phyloP scores from a whole-genome alignment of 2,329 filamentous ascomycete species.

The Coleophoma crateriformis region DNA sequence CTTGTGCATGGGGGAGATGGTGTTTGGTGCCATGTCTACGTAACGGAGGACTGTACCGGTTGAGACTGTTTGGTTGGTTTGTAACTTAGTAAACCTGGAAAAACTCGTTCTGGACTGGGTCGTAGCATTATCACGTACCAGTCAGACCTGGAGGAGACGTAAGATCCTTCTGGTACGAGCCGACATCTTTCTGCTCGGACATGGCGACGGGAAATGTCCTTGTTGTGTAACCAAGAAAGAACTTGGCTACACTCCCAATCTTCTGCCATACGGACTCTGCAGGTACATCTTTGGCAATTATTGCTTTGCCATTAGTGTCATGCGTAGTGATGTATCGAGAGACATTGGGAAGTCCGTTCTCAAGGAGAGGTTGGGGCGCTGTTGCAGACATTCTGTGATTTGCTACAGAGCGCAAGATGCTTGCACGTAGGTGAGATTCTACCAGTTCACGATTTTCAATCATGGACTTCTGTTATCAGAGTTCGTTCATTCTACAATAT shows the following conservation, averaged over 20 bases:
- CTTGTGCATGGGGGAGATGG: slow-evolving; percentile 33
- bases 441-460: too few species aligned
- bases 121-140: slow-evolving; percentile 1
- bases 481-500: too few species aligned
- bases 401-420: too few species aligned
- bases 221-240: slow-evolving; percentile 19
- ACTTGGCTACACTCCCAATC: slow-evolving; percentile 11
- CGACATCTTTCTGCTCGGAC: slow-evolving; percentile 8
- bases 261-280: slow-evolving; percentile 7
- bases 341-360: slow-evolving; percentile 13
- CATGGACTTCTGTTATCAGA: too few species aligned
- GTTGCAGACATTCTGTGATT: background rate
- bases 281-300: slow-evolving; percentile 10
- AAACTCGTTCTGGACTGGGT: too few species aligned
- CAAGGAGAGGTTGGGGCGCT: background rate
- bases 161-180: slow-evolving; percentile 11
- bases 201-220: slow-evolving; percentile 13
- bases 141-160: slow-evolving; percentile 14
- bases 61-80: slow-evolving; percentile 3
- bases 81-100: too few species aligned
- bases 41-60: slow-evolving; percentile 16
- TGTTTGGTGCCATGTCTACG: slow-evolving; percentile 17
- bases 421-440: too few species aligned
- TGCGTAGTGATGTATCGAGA: slow-evolving; percentile 18
- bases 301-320: slow-evolving; percentile 13